Percentiles rank a stretch among this genome's conserved stretches.
Conservation (phyloP, 1,139 yeast species). For the Sugiyamaella sp. region DNA sequence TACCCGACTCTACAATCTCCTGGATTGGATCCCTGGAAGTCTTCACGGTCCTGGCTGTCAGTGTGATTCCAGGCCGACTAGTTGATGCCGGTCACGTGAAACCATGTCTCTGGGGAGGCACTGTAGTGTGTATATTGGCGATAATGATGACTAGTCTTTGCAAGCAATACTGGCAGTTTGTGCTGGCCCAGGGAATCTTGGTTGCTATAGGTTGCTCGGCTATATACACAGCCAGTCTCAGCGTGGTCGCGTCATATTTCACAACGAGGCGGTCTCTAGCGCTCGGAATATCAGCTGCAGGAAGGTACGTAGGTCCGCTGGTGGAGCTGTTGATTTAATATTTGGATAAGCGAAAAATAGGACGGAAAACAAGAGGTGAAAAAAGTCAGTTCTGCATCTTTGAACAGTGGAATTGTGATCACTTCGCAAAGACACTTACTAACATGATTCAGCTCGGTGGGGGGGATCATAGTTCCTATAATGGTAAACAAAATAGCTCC, state of each 20-base stretch:
- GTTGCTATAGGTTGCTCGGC: constrained; percentile 53
- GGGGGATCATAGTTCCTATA: constrained; percentile 42
- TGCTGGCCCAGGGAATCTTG: constrained; percentile 58
- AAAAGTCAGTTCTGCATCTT: too few species aligned
- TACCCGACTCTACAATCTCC: constrained; percentile 38
- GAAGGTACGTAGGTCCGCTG: constrained; percentile 37
- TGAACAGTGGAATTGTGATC: too few species aligned
- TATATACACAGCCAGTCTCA: constrained; percentile 45
- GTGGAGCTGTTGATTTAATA: too few species aligned
- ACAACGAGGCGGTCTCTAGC: constrained; percentile 56
- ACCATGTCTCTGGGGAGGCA: constrained; percentile 47
- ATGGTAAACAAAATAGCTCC: constrained; percentile 35
- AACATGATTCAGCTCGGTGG: constrained; percentile 44
- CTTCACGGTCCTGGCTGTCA: constrained; percentile 52
- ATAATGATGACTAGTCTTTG: constrained; percentile 57
- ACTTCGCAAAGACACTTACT: too few species aligned
- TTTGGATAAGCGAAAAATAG: too few species aligned
- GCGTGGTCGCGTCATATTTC: constrained; percentile 52
- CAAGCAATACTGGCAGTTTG: constrained; percentile 54
- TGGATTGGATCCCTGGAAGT: constrained; percentile 38
- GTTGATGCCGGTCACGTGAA: constrained; percentile 45
- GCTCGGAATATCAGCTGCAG: constrained; percentile 57
- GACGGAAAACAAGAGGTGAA: too few species aligned
- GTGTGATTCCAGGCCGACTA: constrained; percentile 46
- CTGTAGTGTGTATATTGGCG: constrained; percentile 46